Base-by-base conservation (phyloP, 2,329 filamentous ascomycete genomes). In the Botrytis fragariae region DNA sequence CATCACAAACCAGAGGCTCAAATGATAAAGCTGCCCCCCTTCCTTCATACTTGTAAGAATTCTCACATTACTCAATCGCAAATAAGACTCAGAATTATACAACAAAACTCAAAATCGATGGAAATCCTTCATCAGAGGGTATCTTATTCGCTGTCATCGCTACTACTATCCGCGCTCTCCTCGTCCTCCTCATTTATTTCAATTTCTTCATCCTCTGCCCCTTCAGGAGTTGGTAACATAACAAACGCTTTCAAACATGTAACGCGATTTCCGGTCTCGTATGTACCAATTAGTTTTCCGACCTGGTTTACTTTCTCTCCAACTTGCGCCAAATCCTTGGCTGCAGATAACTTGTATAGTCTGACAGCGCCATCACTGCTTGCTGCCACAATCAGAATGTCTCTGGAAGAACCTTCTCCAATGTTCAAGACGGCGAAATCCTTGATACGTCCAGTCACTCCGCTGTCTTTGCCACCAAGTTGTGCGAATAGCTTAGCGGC, bases 301-400 rank as follows among this genome's bases (percentile, higher is more conserved):
- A 80, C 74, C 72, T 80, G 74, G 76, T 77, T 76, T 74, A 75
- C 63, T 75, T 80, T 77, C 73, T 79, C 74, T 75, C 75, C 76
- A 73, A 87, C 84, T 42, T 73, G 57, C n/a, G 65, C 29, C 44
- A 82, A 65, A 65, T 79, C 79, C 42, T 75, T 74, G 22, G 79
- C 76, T n/a, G 79, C 76, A 71, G 79, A 79, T 48, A 97, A 77
- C 75, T 83, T 87, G 92, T 95, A 98, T 25, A 97, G 79, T 69
- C 93, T 89, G n/a, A 98, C 84, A 68, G 90, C 88, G 45, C 96
- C 96, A 78, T 98, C 94, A 80, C 95, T 98, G 82, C 93, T 91
- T 10, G 88, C 94, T 10, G 93, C 90, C 8, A 93, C 85, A 60
- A 97, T 82, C 74, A 92, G 84, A 73, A 86, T 86, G 75, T 80